phyloP scores from a whole-genome alignment of 1,284 basidiomycete species.

The Golubevia sp. region DNA sequence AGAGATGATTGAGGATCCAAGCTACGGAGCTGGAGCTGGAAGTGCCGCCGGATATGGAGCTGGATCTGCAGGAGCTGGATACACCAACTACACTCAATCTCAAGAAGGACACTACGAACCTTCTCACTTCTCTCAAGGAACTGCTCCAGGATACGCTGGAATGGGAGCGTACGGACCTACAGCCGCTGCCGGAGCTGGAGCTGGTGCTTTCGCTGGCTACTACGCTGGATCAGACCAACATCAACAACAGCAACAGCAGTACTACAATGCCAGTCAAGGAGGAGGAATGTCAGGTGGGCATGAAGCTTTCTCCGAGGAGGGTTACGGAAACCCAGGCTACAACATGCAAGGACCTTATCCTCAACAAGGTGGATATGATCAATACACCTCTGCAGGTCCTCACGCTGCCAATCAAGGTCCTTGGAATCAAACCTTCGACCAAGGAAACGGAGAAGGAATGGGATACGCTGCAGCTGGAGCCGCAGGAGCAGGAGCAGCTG shows the following conservation, averaged over 20 bases:
- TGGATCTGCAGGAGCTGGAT: constrained; percentile 22
- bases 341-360: background rate
- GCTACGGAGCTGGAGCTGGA: constrained; percentile 23
- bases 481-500: constrained; percentile 7
- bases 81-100: constrained; percentile 28
- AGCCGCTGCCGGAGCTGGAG: constrained; percentile 24
- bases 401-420: background rate
- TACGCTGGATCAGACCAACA: constrained; percentile 15
- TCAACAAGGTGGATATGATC: background rate
- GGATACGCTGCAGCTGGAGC: constrained; percentile 5
- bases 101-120: constrained; percentile 39
- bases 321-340: background rate
- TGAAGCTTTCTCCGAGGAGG: background rate
- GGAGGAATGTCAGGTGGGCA: background rate
- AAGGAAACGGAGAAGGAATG: background rate
- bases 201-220: constrained; percentile 32
- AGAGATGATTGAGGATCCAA: constrained; percentile 52
- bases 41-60: constrained; percentile 8
- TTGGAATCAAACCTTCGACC: background rate
- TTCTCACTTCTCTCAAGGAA: constrained; percentile 38
- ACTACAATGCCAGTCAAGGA: constrained; percentile 21
- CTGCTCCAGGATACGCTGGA: constrained; percentile 41
- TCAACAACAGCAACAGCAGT: constrained; percentile 18
- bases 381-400: background rate
- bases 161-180: constrained; percentile 49